Conservation (phyloP, 495 filamentous ascomycete genomes). For the Aspergillus cavernicola region DNA sequence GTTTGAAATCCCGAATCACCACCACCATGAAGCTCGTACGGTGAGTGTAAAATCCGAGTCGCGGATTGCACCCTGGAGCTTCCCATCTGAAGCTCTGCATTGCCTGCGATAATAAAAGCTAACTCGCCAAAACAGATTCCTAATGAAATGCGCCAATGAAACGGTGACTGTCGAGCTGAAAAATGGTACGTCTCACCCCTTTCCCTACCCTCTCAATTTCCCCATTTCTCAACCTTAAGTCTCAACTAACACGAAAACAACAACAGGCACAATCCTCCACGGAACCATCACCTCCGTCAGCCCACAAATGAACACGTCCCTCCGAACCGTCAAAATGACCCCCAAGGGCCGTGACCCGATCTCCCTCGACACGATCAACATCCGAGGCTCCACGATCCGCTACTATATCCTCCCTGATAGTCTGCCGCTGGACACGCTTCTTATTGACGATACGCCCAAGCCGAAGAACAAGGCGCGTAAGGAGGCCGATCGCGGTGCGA, state of each 20-base stretch:
- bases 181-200: conserved; percentile 62
- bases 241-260: neutral
- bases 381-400: conserved; percentile 87
- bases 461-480: conserved; percentile 99
- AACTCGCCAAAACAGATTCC: conserved; percentile 61
- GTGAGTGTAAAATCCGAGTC: conserved; percentile 52
- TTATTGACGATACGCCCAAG: conserved; percentile 95
- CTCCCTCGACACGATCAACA: conserved; percentile 89
- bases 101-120: neutral
- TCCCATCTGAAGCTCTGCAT: neutral
- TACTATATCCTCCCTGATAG: conserved; percentile 95
- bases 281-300: conserved; percentile 94
- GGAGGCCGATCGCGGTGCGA: conserved; percentile 70
- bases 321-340: conserved; percentile 95
- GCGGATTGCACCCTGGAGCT: neutral
- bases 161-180: conserved; percentile 97
- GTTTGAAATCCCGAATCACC: neutral
- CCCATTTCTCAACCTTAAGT: neutral
- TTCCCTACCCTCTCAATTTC: conserved; percentile 1
- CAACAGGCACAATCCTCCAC: conserved; percentile 81
- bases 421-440: conserved; percentile 85
- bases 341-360: conserved; percentile 79
- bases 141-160: conserved; percentile 99
- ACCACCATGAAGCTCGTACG: conserved; percentile 95
- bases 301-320: conserved; percentile 93